phyloP scores from a whole-genome alignment of 2,329 filamentous ascomycete species.

The Cyphellophora europaea region DNA sequence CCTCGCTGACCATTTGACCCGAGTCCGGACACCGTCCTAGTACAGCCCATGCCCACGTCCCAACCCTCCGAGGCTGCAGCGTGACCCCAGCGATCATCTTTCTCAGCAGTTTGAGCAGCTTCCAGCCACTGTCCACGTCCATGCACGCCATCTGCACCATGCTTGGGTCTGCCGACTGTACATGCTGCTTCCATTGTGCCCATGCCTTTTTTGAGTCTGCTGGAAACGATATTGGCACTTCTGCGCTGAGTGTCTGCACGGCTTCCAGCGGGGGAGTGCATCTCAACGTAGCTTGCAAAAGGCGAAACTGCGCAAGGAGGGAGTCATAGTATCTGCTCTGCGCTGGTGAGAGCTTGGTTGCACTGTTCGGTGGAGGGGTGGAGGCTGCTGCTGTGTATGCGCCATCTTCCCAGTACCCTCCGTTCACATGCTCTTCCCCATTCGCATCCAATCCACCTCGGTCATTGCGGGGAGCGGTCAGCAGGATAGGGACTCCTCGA shows the following conservation, averaged over 20 bases:
- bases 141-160: conserved; percentile 43
- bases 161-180: conserved; percentile 34
- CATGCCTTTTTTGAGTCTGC: conserved; percentile 43
- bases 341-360: conserved; percentile 33
- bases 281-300: conserved; percentile 55
- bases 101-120: conserved; percentile 53
- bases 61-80: conserved; percentile 34
- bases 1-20: conserved; percentile 65
- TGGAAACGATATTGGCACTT: conserved; percentile 45
- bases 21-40: conserved; percentile 65
- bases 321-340: conserved; percentile 59
- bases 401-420: conserved; percentile 48
- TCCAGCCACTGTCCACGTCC: conserved; percentile 54
- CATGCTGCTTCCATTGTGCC: conserved; percentile 44
- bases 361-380: too few relatives aligned
- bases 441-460: not conserved
- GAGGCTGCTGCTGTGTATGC: conserved; percentile 61
- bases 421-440: conserved; percentile 2
- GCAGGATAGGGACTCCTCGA: conserved; percentile 60
- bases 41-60: conserved; percentile 78
- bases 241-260: conserved; percentile 43
- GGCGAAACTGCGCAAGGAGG: conserved; percentile 55
- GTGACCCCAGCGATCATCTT: conserved; percentile 34
- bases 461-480: conserved; percentile 45
- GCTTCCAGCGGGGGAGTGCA: conserved; percentile 43